Percentiles rank a stretch among this genome's conserved stretches.
Evolutionary conservation across 202 grass and related monocot genomes (phyloP).

Genomic region (Setaria italica): DNA sequence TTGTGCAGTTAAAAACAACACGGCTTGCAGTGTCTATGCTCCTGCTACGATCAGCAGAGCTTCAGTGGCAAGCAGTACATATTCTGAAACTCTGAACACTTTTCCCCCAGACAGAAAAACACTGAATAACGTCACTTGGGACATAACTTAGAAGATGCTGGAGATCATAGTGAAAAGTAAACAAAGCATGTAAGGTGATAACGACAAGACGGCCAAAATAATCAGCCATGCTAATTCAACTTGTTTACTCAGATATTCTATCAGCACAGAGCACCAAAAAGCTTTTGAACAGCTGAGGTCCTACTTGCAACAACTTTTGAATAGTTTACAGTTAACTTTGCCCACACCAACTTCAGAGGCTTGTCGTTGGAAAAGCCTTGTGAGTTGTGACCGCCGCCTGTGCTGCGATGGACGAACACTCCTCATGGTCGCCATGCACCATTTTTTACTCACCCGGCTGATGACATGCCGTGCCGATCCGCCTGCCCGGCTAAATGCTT

Average conservation of each 20-base stretch:
- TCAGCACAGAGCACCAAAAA: background rate
- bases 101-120: background rate
- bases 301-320: background rate
- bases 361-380: conserved; percentile 10
- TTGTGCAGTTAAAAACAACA: background rate
- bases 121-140: background rate
- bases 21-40: background rate
- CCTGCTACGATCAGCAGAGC: background rate
- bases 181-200: background rate
- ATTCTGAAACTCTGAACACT: background rate
- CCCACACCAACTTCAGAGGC: background rate
- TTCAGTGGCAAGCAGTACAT: background rate
- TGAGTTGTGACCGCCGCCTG: background rate
- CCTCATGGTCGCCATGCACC: background rate
- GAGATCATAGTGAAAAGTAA: background rate
- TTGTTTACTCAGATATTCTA: background rate
- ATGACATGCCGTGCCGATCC: conserved; percentile 7
- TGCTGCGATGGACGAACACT: background rate
- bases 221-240: background rate
- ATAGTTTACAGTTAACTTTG: conserved; percentile 23
- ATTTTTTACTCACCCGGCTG: conserved; percentile 17
- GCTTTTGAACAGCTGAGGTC: background rate
- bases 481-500: background rate
- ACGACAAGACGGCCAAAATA: background rate
- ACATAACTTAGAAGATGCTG: background rate